Percentiles rank a stretch among this genome's conserved stretches.
Evolutionary conservation across 257 asterid genomes (phyloP).

Genomic region (Rauvolfia tetraphylla): DNA sequence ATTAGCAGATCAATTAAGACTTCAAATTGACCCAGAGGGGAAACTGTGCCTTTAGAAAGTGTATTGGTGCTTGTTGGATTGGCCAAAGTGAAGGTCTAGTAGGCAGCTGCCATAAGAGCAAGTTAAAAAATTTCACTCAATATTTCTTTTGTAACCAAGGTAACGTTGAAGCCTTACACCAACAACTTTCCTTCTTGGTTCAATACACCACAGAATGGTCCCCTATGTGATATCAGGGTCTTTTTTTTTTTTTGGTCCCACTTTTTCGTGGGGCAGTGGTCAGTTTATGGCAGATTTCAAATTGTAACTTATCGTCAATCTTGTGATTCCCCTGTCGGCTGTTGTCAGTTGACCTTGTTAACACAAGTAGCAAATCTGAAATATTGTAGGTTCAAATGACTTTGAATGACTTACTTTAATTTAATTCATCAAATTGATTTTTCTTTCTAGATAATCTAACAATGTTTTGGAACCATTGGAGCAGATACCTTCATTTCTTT

Average conservation of each 20-base stretch:
- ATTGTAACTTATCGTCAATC: neutral
- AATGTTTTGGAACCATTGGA: conserved; percentile 16
- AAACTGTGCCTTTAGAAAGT: neutral
- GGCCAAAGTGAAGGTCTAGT: neutral
- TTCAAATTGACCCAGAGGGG: neutral
- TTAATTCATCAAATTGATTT: conserved; percentile 11
- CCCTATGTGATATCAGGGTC: neutral
- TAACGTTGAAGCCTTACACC: too few species aligned
- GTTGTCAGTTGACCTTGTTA: neutral
- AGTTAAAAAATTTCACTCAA: neutral
- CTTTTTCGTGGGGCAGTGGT: neutral
- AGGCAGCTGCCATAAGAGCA: neutral
- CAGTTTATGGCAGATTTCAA: neutral
- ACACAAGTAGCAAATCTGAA: neutral
- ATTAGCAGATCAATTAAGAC: neutral
- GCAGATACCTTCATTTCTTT: conserved; percentile 86
- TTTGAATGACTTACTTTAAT: neutral
- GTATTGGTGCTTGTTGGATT: neutral
- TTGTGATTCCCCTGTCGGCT: neutral
- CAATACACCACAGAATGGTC: too few species aligned
- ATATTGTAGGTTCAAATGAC: neutral
- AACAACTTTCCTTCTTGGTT: too few species aligned
- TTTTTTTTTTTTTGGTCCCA: too few species aligned
- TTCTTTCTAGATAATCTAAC: neutral
- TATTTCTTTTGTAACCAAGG: neutral